These are phyloP conservation scores for Aspergillus steynii DNA, from an alignment of 495 filamentous ascomycete species.

Conservation along the genomic window DNA sequence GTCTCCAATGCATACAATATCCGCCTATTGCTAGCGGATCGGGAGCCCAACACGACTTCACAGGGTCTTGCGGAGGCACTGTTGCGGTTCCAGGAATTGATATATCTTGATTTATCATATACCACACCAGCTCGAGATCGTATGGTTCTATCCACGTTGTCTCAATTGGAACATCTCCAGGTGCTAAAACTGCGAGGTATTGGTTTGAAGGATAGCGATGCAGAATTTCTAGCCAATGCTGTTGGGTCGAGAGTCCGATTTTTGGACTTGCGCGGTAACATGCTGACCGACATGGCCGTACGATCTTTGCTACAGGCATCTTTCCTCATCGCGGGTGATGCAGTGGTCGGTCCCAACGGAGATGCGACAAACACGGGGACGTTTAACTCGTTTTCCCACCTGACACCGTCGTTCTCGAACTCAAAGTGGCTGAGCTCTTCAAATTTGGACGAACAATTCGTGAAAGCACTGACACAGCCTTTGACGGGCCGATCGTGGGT, in stretches of 20 bases:
- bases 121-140: slow-evolving; percentile 56
- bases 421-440: slow-evolving; percentile 30
- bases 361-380: neutral
- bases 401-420: slow-evolving; percentile 4
- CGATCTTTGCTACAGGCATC: slow-evolving; percentile 53
- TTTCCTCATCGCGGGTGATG: slow-evolving; percentile 33
- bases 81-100: slow-evolving; percentile 51
- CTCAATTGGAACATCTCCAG: slow-evolving; percentile 49
- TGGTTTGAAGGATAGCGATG: slow-evolving; percentile 55
- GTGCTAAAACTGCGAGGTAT: slow-evolving; percentile 61
- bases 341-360: neutral
- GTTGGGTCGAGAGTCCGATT: slow-evolving; percentile 55
- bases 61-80: slow-evolving; percentile 54
- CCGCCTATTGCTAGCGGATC: slow-evolving; percentile 57
- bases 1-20: slow-evolving; percentile 38
- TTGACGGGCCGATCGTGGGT: slow-evolving; percentile 52
- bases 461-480: slow-evolving; percentile 49
- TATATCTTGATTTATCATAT: slow-evolving; percentile 63
- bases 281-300: slow-evolving; percentile 56
- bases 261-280: slow-evolving; percentile 61
- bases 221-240: slow-evolving; percentile 52
- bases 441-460: slow-evolving; percentile 50
- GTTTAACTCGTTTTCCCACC: slow-evolving; percentile 12
- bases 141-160: slow-evolving; percentile 45
- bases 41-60: slow-evolving; percentile 59